Evolutionary conservation across 768 basidiomycete species (phyloP), one percentile per base, ranked within the genome.

Genomic region (Amanita muscaria): DNA sequence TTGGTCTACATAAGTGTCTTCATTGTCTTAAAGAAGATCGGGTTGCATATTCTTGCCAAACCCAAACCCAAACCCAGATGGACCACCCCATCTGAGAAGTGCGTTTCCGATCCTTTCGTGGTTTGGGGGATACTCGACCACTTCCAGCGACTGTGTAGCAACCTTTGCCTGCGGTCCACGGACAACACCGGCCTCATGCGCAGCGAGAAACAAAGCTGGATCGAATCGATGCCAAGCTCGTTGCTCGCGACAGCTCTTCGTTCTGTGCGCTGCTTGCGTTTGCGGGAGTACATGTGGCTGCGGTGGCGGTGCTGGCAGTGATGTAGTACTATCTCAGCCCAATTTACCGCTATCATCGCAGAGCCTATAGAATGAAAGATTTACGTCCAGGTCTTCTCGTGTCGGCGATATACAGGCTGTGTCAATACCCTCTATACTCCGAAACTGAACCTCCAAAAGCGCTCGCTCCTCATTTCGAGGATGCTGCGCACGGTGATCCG

Each of bases 361-460:
- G 80, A 87, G 23, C 68, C n/a, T 3, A 80, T 89, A 31, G 72
- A 88, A 62, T 96, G 88, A 82, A 83, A 88, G 58, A 62, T 72
- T 46, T 83, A 84, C 55, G 84, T 91, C n/a, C 80, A 92, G 49
- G 57, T 63, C 19, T 83, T 81, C 52, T 83, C 88, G 3, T 88
- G 85, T 80, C n/a, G n/a, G n/a, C n/a, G n/a, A n/a, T n/a, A n/a
- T n/a, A n/a, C 73, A 62, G 74, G 41, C 59, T 83, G 34, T 82
- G 91, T 6, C 93, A 97, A 62, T 86, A 88, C 54, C 88, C 88
- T 3, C 68, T 88, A 36, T 93, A 91, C 59, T 80, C 79, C 6
- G 89, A 82, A 55, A 73, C 69, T 0, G 68, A 72, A 29, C 91
- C 87, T 0, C 89, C 90, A 1, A 57, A 74, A 2, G 79, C 76